These are phyloP conservation scores for Arctium lappa DNA, from an alignment of 129 eudicot genomes.

Conservation along the genomic window DNA sequence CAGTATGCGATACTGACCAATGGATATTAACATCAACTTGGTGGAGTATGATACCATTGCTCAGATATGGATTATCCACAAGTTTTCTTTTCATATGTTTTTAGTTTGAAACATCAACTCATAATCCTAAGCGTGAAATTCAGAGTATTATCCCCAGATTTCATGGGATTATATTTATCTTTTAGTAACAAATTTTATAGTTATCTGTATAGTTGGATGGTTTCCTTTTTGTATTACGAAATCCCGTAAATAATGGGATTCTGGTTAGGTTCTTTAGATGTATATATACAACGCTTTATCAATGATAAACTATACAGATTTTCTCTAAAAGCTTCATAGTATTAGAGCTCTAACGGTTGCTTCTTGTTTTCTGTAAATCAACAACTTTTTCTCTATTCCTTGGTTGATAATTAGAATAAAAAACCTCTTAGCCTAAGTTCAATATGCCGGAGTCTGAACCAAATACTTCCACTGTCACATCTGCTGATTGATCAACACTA, in stretches of 20 bases:
- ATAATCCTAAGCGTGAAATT: not conserved
- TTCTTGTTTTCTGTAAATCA: not conserved
- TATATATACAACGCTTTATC: not conserved
- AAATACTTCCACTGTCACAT: too few species aligned
- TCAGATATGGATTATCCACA: not conserved
- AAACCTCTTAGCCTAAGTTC: too few species aligned
- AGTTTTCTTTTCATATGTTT: not conserved
- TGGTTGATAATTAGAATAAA: too few species aligned
- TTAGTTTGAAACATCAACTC: not conserved
- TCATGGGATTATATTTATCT: not conserved
- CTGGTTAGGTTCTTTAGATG: not conserved
- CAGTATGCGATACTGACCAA: not conserved
- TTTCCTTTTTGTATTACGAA: not conserved
- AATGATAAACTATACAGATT: not conserved
- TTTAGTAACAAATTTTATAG: not conserved
- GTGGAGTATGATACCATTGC: not conserved
- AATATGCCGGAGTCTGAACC: too few species aligned
- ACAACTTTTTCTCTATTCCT: too few species aligned
- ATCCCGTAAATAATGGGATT: not conserved
- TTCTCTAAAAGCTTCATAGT: not conserved
- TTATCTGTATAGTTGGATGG: not conserved
- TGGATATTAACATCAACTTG: not conserved
- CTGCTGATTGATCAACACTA: too few species aligned
- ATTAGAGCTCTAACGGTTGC: not conserved
- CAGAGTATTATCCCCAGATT: not conserved